Conservation (phyloP, 805 yeast genomes). For the Lachancea nothofagi region DNA sequence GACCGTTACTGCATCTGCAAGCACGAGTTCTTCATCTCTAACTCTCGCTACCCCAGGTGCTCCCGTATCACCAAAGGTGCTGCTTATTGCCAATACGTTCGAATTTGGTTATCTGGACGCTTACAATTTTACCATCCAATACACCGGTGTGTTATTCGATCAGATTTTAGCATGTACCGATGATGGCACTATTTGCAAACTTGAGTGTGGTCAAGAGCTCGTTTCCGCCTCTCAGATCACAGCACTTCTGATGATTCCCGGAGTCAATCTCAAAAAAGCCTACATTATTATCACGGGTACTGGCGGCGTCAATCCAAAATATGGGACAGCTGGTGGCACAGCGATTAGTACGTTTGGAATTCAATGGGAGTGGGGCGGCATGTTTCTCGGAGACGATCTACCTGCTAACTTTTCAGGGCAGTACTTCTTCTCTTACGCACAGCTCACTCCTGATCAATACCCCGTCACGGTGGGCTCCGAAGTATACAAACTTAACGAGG, state of each 20-base stretch:
- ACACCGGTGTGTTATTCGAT: conserved; percentile 1
- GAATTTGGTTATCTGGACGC: conserved; percentile 1
- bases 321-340: conserved; percentile 2
- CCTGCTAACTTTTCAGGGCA: conserved; percentile 1
- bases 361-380: conserved; percentile 4
- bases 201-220: conserved; percentile 1
- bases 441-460: conserved; percentile 1
- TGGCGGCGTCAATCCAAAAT: conserved; percentile 1
- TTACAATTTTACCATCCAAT: conserved; percentile 2
- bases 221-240: conserved; percentile 4
- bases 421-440: not conserved
- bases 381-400: conserved; percentile 2
- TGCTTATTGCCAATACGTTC: conserved; percentile 1
- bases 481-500: conserved; percentile 1
- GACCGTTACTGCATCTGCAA: not conserved
- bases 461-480: conserved; percentile 2
- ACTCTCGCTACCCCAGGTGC: conserved; percentile 2
- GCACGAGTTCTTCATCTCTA: not conserved
- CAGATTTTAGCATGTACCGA: not conserved
- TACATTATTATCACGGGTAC: not conserved
- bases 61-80: conserved; percentile 1
- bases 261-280: not conserved
- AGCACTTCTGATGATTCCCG: conserved; percentile 3
- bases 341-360: conserved; percentile 1
- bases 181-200: not conserved